Conservation (phyloP, 176 grass and related monocot genomes). For the Coix lacrymajobi region DNA sequence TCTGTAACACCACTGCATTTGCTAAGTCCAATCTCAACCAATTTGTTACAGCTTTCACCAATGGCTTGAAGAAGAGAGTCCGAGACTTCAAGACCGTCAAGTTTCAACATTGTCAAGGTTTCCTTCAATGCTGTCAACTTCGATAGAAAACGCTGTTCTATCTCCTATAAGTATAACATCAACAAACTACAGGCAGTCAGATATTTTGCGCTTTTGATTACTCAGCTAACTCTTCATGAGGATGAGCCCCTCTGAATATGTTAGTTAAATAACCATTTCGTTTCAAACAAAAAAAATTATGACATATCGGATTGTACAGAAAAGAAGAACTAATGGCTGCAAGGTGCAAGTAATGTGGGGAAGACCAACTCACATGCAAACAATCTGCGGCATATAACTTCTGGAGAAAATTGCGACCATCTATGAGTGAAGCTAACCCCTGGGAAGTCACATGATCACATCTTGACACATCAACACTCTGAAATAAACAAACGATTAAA, state of each 20-base stretch:
- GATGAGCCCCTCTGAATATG: background rate
- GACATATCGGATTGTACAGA: background rate
- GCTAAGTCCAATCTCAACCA: constrained; percentile 82
- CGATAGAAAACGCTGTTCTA: constrained; percentile 55
- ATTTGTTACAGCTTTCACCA: constrained; percentile 60
- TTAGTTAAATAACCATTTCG: background rate
- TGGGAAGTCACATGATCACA: constrained; percentile 77
- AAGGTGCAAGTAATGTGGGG: background rate
- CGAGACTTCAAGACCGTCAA: constrained; percentile 72
- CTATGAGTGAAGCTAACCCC: constrained; percentile 65
- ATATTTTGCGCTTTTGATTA: background rate
- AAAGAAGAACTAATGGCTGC: background rate
- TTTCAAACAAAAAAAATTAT: background rate
- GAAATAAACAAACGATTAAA: constrained; percentile 20
- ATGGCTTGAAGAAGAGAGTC: constrained; percentile 54
- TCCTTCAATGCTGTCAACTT: constrained; percentile 60
- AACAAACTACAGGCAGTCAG: constrained; percentile 13
- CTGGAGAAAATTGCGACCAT: constrained; percentile 61
- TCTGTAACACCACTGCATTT: constrained; percentile 83
- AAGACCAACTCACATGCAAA: constrained; percentile 53
- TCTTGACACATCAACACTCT: constrained; percentile 90
- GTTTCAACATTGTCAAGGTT: constrained; percentile 71
- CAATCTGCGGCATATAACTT: constrained; percentile 81
- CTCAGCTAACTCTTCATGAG: background rate
- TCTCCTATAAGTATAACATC: constrained; percentile 48